phyloP scores from a whole-genome alignment of 805 yeast species.

The Teunomyces barrocoloradensis region DNA sequence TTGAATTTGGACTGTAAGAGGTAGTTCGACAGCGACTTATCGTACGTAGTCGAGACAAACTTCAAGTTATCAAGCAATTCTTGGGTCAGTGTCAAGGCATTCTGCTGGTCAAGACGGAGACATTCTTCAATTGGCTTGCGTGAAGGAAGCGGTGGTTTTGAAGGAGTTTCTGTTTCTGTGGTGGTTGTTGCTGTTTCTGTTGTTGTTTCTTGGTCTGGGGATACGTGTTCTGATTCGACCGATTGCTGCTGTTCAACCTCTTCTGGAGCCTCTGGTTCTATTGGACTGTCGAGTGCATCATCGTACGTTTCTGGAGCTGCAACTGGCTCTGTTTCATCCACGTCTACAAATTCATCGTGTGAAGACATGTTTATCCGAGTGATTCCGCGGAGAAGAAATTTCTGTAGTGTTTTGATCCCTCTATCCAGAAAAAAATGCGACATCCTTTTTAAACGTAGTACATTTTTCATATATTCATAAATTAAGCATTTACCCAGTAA shows the following conservation, averaged over 20 bases:
- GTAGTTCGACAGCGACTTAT: constrained; percentile 35
- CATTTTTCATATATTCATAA: neutral
- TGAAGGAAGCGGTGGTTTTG: constrained; percentile 33
- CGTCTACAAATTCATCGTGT: constrained; percentile 23
- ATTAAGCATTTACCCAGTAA: constrained; percentile 18
- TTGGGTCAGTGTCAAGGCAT: constrained; percentile 11
- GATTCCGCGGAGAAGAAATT: neutral
- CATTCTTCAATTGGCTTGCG: constrained; percentile 27
- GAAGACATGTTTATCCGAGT: constrained; percentile 13
- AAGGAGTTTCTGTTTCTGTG: neutral
- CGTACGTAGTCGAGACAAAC: constrained; percentile 18
- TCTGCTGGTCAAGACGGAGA: constrained; percentile 20
- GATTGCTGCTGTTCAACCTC: neutral
- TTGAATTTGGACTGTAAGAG: constrained; percentile 59
- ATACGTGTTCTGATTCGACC: neutral
- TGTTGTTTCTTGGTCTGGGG: neutral
- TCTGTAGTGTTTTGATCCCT: neutral
- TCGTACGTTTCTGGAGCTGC: constrained; percentile 1
- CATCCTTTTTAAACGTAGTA: neutral
- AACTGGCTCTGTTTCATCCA: constrained; percentile 6
- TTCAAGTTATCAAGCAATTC: constrained; percentile 11
- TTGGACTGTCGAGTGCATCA: neutral
- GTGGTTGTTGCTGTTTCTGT: neutral
- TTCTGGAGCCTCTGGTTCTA: neutral
- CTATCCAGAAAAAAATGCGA: neutral